A percentile compares a stretch with the other conserved stretches of the same genome.
Evolutionary conservation across 1,139 yeast species (phyloP).

Genomic region (Lodderomyces pseudojiufengensis): DNA sequence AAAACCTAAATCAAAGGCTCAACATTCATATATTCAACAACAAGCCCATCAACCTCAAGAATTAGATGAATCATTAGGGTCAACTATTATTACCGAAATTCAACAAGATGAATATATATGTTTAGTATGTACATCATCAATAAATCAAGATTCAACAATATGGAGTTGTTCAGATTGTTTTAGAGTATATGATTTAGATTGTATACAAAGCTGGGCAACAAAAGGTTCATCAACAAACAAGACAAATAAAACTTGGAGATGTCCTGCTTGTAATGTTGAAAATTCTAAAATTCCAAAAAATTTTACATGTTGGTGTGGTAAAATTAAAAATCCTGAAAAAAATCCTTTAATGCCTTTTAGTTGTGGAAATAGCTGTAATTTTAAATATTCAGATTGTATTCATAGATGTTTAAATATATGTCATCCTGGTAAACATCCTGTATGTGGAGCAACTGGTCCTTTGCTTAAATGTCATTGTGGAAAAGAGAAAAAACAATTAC

Average conservation of each 20-base stretch:
- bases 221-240: constrained; percentile 65
- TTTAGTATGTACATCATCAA: constrained; percentile 79
- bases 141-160: constrained; percentile 60
- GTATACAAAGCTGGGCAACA: constrained; percentile 79
- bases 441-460: constrained; percentile 78
- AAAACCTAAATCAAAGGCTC: too few species aligned
- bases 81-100: constrained; percentile 50
- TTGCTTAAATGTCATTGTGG: constrained; percentile 74
- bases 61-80: constrained; percentile 29
- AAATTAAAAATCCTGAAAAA: constrained; percentile 60
- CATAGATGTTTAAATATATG: constrained; percentile 76
- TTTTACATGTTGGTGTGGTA: constrained; percentile 91
- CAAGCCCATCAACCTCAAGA: constrained; percentile 6
- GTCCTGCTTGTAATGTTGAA: constrained; percentile 77
- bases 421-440: constrained; percentile 88
- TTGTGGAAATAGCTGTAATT: constrained; percentile 81
- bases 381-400: constrained; percentile 53
- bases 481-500: constrained; percentile 57
- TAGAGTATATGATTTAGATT: constrained; percentile 76
- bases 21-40: too few species aligned
- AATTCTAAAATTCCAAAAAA: constrained; percentile 51
- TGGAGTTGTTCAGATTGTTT: constrained; percentile 76
- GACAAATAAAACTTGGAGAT: constrained; percentile 61
- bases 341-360: constrained; percentile 72
- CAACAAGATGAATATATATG: constrained; percentile 70